These are phyloP conservation scores for Trametes sanguinea DNA, from an alignment of 768 basidiomycete genomes.

Conservation along the genomic window DNA sequence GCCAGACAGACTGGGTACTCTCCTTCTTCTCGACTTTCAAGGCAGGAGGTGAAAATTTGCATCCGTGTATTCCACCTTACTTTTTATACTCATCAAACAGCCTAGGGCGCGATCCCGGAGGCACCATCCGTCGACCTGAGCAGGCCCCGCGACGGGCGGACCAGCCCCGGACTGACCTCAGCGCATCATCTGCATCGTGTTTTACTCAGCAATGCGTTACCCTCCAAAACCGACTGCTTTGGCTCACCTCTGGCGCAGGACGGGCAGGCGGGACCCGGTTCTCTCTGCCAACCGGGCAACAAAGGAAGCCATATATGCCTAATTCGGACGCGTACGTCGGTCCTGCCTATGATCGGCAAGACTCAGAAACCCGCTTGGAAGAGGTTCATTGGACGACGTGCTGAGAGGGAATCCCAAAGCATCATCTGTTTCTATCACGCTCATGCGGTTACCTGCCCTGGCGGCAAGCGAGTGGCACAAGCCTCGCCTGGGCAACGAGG, in stretches of 20 bases:
- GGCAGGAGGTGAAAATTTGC: neutral
- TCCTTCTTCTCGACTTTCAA: neutral
- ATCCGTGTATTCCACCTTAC: neutral
- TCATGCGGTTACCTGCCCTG: neutral
- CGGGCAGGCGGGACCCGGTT: neutral
- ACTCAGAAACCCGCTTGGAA: neutral
- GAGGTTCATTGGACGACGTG: neutral
- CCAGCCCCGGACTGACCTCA: neutral
- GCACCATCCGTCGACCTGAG: neutral
- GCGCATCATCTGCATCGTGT: neutral
- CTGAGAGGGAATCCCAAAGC: neutral
- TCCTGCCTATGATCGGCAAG: neutral
- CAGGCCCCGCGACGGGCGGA: neutral
- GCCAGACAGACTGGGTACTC: neutral
- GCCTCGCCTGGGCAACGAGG: neutral
- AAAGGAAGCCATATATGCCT: neutral
- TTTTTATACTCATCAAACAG: conserved; percentile 3
- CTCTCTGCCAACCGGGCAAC: neutral
- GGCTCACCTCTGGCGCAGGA: neutral
- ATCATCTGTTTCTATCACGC: neutral
- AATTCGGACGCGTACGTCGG: neutral
- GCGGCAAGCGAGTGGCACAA: neutral
- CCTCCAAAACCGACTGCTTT: neutral
- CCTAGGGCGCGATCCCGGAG: neutral
- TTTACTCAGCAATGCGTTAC: neutral